phyloP scores from a whole-genome alignment of 345 rosid genomes.

The Rubroshorea leprosula region DNA sequence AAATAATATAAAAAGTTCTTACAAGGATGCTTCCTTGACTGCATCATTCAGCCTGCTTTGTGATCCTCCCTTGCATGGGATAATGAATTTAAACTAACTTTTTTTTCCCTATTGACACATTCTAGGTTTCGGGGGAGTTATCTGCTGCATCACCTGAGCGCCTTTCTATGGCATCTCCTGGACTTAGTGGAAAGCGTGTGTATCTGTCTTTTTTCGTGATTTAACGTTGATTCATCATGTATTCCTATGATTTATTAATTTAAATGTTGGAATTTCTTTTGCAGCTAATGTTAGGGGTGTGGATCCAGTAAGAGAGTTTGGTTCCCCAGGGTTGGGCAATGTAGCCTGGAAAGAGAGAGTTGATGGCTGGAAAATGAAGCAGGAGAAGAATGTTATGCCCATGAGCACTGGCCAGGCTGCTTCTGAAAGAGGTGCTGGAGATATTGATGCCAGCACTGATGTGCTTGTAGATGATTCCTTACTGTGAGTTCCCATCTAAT shows the following conservation, averaged over 20 bases:
- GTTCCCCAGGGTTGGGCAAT: constrained; percentile 53
- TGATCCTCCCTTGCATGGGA: constrained; percentile 8
- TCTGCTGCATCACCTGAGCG: constrained; percentile 96
- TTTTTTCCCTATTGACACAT: constrained; percentile 13
- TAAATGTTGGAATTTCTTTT: constrained; percentile 15
- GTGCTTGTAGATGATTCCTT: constrained; percentile 80
- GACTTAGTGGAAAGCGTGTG: constrained; percentile 46
- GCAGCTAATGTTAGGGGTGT: constrained; percentile 62
- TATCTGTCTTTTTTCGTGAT: constrained; percentile 10
- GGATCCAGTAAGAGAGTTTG: constrained; percentile 59
- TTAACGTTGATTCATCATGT: background rate
- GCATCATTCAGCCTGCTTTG: constrained; percentile 7
- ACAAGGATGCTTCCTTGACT: no score
- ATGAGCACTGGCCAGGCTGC: constrained; percentile 75
- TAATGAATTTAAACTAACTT: constrained; percentile 12
- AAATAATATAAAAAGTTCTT: no score
- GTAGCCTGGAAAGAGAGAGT: constrained; percentile 94
- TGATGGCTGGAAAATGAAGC: constrained; percentile 98
- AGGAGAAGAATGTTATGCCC: constrained; percentile 73
- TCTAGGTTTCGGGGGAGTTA: constrained; percentile 89
- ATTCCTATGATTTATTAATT: constrained; percentile 1
- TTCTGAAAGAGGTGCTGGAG: constrained; percentile 89
- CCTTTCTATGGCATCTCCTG: constrained; percentile 80
- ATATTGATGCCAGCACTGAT: constrained; percentile 88
- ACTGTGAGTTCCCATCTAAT: constrained; percentile 65